Conservation (phyloP, 202 grass and related monocot genomes). For the Setaria italica region DNA sequence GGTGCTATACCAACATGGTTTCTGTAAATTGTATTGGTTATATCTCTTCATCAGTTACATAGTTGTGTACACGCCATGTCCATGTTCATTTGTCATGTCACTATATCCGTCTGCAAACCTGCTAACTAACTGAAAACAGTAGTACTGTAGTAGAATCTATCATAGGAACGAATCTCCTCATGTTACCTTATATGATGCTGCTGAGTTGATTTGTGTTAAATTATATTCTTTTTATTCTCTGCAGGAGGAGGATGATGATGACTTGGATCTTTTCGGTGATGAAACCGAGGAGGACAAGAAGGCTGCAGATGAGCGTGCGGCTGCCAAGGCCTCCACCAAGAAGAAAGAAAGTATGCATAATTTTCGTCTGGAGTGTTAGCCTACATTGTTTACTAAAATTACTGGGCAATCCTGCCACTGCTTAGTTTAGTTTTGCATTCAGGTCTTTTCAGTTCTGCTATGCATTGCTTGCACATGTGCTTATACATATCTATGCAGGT, state of each 20-base stretch:
- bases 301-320: conserved; percentile 54
- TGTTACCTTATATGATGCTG: not conserved
- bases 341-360: conserved; percentile 68
- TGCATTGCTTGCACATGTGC: not conserved
- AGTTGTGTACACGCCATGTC: not conserved
- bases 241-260: conserved; percentile 51
- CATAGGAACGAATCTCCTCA: not conserved
- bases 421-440: not conserved
- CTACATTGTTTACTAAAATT: not conserved
- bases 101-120: not conserved
- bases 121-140: not conserved
- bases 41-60: not conserved
- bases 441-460: not conserved
- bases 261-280: conserved; percentile 68
- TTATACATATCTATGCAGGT: conserved; percentile 45
- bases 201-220: not conserved
- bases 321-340: conserved; percentile 65
- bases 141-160: not conserved
- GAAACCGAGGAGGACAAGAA: conserved; percentile 78
- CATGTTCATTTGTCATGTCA: not conserved
- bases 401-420: not conserved
- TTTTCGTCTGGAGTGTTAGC: not conserved
- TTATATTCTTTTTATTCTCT: not conserved
- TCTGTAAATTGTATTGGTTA: not conserved
- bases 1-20: not conserved